Base-by-base conservation (phyloP, 2,329 filamentous ascomycete genomes). In the Fusarium sp. region DNA sequence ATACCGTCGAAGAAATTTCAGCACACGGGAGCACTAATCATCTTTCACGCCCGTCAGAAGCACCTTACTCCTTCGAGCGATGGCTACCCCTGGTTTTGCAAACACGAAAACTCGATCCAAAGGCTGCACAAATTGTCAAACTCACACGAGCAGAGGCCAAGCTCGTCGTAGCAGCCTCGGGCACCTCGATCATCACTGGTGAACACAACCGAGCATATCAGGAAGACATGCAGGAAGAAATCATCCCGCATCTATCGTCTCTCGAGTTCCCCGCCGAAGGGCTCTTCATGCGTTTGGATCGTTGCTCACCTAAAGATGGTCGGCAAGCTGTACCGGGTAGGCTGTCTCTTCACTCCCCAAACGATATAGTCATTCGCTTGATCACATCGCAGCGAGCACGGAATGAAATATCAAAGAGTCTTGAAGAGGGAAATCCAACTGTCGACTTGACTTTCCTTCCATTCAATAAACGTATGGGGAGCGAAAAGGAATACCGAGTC, bases 241-340 rank as follows among this genome's bases (percentile, higher is more conserved):
- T 83, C 13, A 45, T 70, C 4, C 79, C 78, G 2, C 46, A 67
- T 7, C 78, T 79, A 39, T 55, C 56, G 4, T 65, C 56, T 1
- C 74, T 79, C 10, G 49, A 25, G 1, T 81, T 81, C 49, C 78
- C 83, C 0, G 72, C 75, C 1, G 72, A 81, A 41, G 81, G 82
- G 0, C 70, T 86, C n/a, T 85, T 86, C 62, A 78, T 84, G 62
- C 79, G 83, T 15, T 76, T 86, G 20, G 80, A 82, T 31, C 79
- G 79, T 17, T 85, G 82, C 63, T 85, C 83, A 13, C 77, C 83
- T 5, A 86, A 86, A 67, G 84, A 86, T 62, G 82, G 79, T 3
- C 73, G 74, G 13, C 55, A 59, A 14, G 57, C 39, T 22, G 68
- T 56, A 10, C 78, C 69, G 1, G 78, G 78, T 2, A 63, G 69